Percentiles rank a stretch among this genome's conserved stretches.
phyloP scores from a whole-genome alignment of 116 monocot genomes.

The Phalaenopsis hybrid region DNA sequence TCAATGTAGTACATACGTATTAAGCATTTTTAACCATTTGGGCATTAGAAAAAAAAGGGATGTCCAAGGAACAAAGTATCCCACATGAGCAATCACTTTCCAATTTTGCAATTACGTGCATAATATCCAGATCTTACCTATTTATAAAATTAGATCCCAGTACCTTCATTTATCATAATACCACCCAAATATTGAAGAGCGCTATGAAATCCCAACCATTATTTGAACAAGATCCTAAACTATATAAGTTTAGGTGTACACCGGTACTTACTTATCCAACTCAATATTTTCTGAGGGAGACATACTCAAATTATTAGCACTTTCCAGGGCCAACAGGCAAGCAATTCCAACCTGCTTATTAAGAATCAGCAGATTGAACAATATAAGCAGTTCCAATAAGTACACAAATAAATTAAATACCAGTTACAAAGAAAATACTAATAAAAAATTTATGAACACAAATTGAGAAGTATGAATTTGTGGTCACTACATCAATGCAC shows the following conservation, averaged over 20 bases:
- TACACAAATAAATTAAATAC: not conserved
- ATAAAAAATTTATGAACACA: not conserved
- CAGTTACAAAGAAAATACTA: not conserved
- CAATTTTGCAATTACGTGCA: too few relatives aligned
- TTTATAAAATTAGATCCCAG: too few relatives aligned
- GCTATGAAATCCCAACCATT: too few relatives aligned
- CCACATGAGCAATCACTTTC: not conserved
- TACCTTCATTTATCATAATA: too few relatives aligned
- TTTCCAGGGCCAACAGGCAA: slow-evolving; percentile 82
- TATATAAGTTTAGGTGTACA: not conserved
- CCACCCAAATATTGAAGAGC: too few relatives aligned
- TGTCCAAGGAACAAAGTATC: not conserved
- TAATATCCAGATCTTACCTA: too few relatives aligned
- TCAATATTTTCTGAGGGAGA: slow-evolving; percentile 66
- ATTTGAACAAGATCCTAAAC: not conserved
- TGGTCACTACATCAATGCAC: not conserved
- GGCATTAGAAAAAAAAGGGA: not conserved
- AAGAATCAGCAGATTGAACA: not conserved
- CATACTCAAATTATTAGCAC: slow-evolving; percentile 49
- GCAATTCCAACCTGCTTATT: slow-evolving; percentile 78
- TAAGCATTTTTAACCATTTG: not conserved
- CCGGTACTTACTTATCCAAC: slow-evolving; percentile 57
- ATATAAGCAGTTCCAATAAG: not conserved
- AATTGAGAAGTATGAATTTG: not conserved
- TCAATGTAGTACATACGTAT: not conserved